Evolutionary conservation across 257 asterid genomes (phyloP).

Genomic region (Solanum pennellii): DNA sequence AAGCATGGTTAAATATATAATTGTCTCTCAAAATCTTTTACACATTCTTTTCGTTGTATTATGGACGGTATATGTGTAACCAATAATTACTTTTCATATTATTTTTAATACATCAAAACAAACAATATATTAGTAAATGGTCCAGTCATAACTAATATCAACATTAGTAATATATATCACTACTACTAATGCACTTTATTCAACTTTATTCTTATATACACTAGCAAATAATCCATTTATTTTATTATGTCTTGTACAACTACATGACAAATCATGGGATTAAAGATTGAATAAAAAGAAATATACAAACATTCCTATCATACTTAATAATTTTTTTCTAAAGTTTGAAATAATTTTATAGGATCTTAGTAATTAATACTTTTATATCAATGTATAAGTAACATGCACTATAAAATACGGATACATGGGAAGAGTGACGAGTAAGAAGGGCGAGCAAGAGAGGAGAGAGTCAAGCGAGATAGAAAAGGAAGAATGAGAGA

Average conservation of each 20-base stretch:
- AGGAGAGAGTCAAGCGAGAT: background rate
- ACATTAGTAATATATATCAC: no score
- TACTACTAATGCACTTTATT: background rate
- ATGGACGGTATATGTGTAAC: background rate
- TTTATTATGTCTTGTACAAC: no score
- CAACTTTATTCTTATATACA: background rate
- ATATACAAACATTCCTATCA: background rate
- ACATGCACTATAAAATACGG: background rate
- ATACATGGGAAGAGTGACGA: background rate
- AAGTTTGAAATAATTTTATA: no score
- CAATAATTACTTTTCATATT: no score
- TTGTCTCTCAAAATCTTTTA: background rate
- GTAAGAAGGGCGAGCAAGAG: background rate
- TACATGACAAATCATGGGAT: background rate
- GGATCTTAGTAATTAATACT: no score
- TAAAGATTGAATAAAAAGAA: no score
- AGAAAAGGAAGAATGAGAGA: no score
- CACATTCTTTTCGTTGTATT: background rate
- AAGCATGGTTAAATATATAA: background rate
- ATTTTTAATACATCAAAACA: no score
- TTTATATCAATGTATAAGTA: background rate
- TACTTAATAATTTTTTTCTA: background rate
- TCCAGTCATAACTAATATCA: background rate
- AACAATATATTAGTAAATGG: background rate
- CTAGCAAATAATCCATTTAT: background rate